Base-by-base conservation (phyloP, 805 yeast species). In the Nakazawaea molendinolei region DNA sequence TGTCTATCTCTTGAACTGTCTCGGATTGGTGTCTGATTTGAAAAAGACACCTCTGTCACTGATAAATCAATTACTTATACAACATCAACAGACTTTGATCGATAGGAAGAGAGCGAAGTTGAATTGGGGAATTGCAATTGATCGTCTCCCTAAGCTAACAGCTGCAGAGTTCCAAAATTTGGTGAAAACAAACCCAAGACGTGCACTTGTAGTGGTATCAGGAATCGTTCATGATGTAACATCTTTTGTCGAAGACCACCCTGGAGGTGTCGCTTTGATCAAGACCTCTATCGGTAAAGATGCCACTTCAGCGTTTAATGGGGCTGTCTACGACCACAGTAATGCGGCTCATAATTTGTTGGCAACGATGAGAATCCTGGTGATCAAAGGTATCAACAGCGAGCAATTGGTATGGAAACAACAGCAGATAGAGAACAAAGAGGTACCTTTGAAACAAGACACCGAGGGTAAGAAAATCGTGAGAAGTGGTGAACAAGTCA, bases 111-210 rank as follows among this genome's bases (percentile, higher is more conserved):
- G 92, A 45, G 67, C 86, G 9, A 76, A 78, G 44, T 68, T 89
- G 41, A 83, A 85, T 61, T 89, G 97, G 97, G 97, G 97, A 15
- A 83, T 89, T 2, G 95, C 96, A 3, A 80, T 90, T 36, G 90
- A 87, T 45, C 80, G 79, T 55, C 65, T 89, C 12, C 97, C 97
- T 0, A 71, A 79, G 33, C 63, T 71, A 34, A 52, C 73, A 1
- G 68, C 76, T 2, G 55, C 51, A 30, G 72, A 70, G 34, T 71
- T 72, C 42, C 58, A 61, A 31, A 49, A 54, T 33, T 50, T 73
- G 12, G 58, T 69, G 10, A 43, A 49, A 8, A 42, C 56, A 7
- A 45, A 55, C 1, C 45, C 46, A 6, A 50, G 47, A 26, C 46
- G 48, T 34, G 78, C 81, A 21, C 70, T 86, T 44, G 86, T 86